Conservation (phyloP, 345 rosid species). For the Citropsis articulata region DNA sequence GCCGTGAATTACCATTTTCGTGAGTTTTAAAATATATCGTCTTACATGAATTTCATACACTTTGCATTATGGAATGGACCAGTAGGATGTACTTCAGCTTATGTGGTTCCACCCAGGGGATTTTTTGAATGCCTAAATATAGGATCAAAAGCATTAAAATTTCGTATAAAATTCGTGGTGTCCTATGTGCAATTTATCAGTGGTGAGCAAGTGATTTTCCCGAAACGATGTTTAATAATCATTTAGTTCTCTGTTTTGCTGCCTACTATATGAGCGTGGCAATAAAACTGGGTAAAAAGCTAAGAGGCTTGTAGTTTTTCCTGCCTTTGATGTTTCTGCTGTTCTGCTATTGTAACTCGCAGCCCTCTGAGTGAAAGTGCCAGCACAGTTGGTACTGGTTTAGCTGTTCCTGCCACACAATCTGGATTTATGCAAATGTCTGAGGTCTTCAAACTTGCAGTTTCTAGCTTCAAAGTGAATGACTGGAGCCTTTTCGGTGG, state of each 20-base stretch:
- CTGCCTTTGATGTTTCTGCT: background rate
- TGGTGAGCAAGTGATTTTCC: background rate
- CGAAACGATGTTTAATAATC: background rate
- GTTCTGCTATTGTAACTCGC: conserved; percentile 18
- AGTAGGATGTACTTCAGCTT: background rate
- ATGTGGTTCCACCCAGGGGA: background rate
- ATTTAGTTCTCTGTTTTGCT: background rate
- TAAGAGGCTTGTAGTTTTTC: background rate
- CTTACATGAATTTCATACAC: background rate
- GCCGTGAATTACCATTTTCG: background rate
- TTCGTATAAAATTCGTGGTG: background rate
- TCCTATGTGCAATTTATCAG: background rate
- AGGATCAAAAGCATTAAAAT: background rate
- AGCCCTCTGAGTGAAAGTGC: conserved; percentile 86
- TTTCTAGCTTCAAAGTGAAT: conserved; percentile 64
- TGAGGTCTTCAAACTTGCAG: conserved; percentile 63
- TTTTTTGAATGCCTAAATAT: background rate
- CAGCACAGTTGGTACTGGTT: conserved; percentile 63
- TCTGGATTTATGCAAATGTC: conserved; percentile 61
- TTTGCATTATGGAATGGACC: background rate
- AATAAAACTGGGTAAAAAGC: background rate
- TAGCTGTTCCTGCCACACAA: conserved; percentile 54
- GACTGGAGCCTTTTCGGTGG: conserved; percentile 73
- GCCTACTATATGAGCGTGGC: background rate
- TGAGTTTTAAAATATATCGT: background rate